A percentile compares a stretch with the other conserved stretches of the same genome.
Evolutionary conservation across 441 rosid species (phyloP).

Genomic region (Corymbia calophylla): DNA sequence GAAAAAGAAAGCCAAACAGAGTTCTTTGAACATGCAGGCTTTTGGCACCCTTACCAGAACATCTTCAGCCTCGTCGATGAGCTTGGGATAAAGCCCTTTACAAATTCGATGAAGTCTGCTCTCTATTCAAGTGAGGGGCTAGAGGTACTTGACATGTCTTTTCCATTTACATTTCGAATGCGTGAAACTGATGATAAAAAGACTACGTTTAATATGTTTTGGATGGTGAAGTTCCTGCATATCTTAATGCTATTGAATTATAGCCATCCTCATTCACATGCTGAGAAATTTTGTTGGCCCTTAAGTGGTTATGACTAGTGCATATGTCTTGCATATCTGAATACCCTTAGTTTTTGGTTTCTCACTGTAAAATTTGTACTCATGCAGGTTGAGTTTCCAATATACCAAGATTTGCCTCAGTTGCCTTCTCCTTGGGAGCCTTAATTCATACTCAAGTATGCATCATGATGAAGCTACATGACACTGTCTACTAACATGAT

Average conservation of each 20-base stretch:
- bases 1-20: neutral
- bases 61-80: constrained; percentile 52
- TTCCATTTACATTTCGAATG: neutral
- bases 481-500: neutral
- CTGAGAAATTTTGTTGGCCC: neutral
- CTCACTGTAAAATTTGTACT: neutral
- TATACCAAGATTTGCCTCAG: constrained; percentile 54
- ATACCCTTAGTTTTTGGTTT: neutral
- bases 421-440: constrained; percentile 52
- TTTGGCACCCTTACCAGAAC: constrained; percentile 51
- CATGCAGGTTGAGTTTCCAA: constrained; percentile 60
- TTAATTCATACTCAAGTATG: constrained; percentile 45
- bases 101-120: constrained; percentile 40
- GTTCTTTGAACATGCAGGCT: constrained; percentile 24
- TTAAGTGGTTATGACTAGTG: neutral
- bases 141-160: constrained; percentile 25
- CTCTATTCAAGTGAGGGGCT: constrained; percentile 41
- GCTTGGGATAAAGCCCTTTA: constrained; percentile 49
- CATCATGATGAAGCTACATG: neutral
- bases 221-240: neutral
- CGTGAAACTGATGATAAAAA: neutral
- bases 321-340: neutral
- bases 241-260: neutral
- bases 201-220: neutral
- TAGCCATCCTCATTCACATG: neutral